These are phyloP conservation scores for Nicotiana tabacum DNA, from an alignment of 257 asterid species.

Conservation along the genomic window DNA sequence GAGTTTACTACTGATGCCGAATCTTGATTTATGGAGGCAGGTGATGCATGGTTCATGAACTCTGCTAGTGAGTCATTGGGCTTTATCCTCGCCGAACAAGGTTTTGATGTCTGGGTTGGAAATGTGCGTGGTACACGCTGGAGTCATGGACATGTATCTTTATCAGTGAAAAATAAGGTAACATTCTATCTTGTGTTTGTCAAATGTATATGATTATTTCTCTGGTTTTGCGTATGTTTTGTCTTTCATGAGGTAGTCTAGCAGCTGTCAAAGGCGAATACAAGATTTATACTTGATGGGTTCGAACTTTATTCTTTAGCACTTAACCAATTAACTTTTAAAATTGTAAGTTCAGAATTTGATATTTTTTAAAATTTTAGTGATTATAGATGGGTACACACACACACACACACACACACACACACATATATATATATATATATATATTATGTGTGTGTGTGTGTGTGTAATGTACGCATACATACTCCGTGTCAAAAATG, in stretches of 20 bases:
- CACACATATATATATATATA: too few species aligned
- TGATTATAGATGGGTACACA: background rate
- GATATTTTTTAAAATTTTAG: background rate
- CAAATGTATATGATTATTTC: background rate
- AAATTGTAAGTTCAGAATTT: background rate
- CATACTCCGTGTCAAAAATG: background rate
- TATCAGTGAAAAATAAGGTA: conserved; percentile 66
- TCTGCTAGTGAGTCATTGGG: conserved; percentile 77
- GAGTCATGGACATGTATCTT: conserved; percentile 89
- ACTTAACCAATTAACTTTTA: background rate
- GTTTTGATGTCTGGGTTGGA: conserved; percentile 98
- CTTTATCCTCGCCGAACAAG: conserved; percentile 83
- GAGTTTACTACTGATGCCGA: background rate
- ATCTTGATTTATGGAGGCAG: conserved; percentile 55
- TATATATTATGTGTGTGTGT: too few species aligned
- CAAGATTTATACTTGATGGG: background rate
- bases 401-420: too few species aligned
- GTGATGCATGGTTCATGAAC: conserved; percentile 97
- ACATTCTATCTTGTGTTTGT: background rate
- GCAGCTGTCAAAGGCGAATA: background rate
- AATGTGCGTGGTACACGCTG: conserved; percentile 99
- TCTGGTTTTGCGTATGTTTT: background rate
- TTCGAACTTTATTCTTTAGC: background rate
- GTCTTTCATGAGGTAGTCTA: conserved; percentile 6
- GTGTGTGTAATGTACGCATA: too few species aligned